Conservation (phyloP, 345 rosid species). For the Eutrema yunnanense region DNA sequence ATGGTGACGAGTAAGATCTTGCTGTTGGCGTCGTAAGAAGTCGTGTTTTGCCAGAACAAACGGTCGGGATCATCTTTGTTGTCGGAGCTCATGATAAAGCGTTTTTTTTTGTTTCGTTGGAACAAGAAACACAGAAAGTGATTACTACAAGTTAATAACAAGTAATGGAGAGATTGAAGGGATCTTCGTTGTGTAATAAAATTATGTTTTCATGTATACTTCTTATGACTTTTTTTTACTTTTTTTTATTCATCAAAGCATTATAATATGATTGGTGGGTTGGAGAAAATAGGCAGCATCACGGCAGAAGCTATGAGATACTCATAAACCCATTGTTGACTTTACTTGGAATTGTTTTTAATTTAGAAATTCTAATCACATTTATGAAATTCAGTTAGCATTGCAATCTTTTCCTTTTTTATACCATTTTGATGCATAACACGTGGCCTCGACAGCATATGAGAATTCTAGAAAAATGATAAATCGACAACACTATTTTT, state of each 20-base stretch:
- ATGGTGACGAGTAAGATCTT: constrained; percentile 45
- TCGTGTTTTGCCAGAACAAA: neutral
- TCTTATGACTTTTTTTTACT: neutral
- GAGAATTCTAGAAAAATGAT: neutral
- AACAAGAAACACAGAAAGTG: neutral
- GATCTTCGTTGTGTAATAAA: neutral
- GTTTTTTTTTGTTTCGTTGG: neutral
- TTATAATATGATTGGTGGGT: neutral
- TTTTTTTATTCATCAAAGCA: neutral
- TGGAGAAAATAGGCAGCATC: neutral
- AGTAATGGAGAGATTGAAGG: neutral
- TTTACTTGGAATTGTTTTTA: neutral
- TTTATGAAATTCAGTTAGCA: neutral
- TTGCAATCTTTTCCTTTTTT: neutral
- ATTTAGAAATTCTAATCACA: neutral
- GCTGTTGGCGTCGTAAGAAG: constrained; percentile 27
- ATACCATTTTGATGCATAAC: neutral
- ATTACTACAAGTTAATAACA: neutral
- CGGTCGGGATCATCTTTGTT: neutral
- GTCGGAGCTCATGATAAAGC: constrained; percentile 8
- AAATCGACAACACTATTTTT: neutral
- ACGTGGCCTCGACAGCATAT: constrained; percentile 6
- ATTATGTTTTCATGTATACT: neutral
- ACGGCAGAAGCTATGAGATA: neutral
- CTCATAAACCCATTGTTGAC: constrained; percentile 6